phyloP scores from a whole-genome alignment of 1,139 yeast genomes.

The Pichia terricola region DNA sequence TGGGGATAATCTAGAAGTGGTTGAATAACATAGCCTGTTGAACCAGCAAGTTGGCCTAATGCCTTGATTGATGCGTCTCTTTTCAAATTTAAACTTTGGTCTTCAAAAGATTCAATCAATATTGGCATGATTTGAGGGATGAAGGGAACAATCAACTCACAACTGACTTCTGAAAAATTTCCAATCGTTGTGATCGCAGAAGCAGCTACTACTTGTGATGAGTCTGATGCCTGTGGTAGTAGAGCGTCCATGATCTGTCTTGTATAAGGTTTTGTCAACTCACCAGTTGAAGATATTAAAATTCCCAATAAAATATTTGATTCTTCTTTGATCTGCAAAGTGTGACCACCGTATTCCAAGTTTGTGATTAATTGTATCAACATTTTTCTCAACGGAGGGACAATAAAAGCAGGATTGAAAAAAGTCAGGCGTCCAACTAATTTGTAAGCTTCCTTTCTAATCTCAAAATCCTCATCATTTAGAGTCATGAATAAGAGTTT shows the following conservation, averaged over 20 bases:
- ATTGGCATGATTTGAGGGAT: conserved; percentile 77
- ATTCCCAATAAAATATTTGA: conserved; percentile 69
- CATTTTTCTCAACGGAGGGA: conserved; percentile 82
- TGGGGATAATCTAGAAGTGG: conserved; percentile 91
- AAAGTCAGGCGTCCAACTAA: conserved; percentile 77
- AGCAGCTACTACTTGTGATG: conserved; percentile 68
- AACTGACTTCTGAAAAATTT: conserved; percentile 79
- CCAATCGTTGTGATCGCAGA: conserved; percentile 87
- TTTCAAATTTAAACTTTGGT: conserved; percentile 77
- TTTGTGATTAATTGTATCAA: conserved; percentile 78
- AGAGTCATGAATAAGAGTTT: conserved; percentile 76
- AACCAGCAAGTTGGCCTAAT: conserved; percentile 78
- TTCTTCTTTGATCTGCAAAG: conserved; percentile 75
- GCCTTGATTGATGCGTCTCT: conserved; percentile 86
- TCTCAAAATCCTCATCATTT: conserved; percentile 82
- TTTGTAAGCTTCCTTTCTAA: conserved; percentile 70
- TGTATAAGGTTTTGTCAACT: conserved; percentile 78
- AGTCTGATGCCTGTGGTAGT: conserved; percentile 65
- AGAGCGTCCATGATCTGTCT: conserved; percentile 82
- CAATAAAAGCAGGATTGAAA: conserved; percentile 91
- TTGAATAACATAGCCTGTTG: conserved; percentile 91
- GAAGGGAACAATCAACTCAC: conserved; percentile 70
- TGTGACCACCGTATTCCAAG: conserved; percentile 66
- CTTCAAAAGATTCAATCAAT: conserved; percentile 79
- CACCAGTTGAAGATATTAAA: conserved; percentile 68